Evolutionary conservation across 805 yeast genomes (phyloP), one percentile per base, ranked within the genome.

Genomic region (Pachysolen tannophilus): DNA sequence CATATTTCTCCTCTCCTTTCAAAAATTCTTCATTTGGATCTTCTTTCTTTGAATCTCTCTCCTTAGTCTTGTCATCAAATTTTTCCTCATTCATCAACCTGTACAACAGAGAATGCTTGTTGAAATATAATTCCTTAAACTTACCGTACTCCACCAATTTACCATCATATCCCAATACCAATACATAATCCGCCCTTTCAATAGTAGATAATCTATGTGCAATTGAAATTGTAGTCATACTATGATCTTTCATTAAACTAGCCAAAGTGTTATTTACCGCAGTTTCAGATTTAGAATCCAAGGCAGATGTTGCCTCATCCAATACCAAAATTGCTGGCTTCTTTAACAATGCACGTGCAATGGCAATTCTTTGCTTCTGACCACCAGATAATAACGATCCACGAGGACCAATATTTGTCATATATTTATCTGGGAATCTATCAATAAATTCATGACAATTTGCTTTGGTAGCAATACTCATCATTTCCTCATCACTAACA

Each of bases 141-240:
- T 65, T 52, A 11, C 94, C 94, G 20, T 79, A 75, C 55, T 83
- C 94, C 1, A 72, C 88, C 37, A 85, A 87, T 32, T 64, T 69
- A 5, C 95, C 94, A 25, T 79, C 74, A 29, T 72, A 69, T 4
- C 88, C 90, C 23, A 88, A 56, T 3, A 90, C 97, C 32, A 90
- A 67, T 2, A 90, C 79, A 42, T 87, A 70, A 32, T 86, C 82
- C 46, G 94, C 78, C 45, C 85, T 72, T 48, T 79, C 81, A 38
- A 90, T 90, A 0, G 97, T 90, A 1, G 94, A 78, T 31, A 87
- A 69, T 46, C 97, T 65, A 54, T 88, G 97, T 1, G 97, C 97
- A 49, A 90, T 90, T 18, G 94, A 82, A 27, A 90, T 82, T 4
- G 82, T 69, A 4, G 88, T 76, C 15, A 95, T 83, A 11, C 74